A percentile compares a stretch with the other conserved stretches of the same genome.
Conservation (phyloP, 2,329 filamentous ascomycete genomes). For the Neofusicoccum parvum region DNA sequence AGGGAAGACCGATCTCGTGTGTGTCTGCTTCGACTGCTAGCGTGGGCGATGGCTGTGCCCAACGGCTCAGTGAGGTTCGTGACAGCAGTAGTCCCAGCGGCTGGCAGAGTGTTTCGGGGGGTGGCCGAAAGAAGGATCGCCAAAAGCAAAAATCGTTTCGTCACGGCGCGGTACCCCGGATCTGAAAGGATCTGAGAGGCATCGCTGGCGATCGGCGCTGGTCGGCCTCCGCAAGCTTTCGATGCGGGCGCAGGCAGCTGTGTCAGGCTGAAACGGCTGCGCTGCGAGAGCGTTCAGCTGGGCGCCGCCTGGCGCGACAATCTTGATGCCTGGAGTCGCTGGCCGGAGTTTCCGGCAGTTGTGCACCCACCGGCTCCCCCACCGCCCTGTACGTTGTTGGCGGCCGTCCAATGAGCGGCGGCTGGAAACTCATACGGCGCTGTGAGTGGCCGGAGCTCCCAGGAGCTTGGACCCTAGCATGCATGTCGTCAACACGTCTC, state of each 20-base stretch:
- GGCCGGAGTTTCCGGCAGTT: slow-evolving; percentile 7
- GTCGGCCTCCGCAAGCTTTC: background rate
- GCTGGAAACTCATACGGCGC: slow-evolving; percentile 6
- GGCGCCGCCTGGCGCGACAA: too few species aligned
- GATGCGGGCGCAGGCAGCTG: background rate
- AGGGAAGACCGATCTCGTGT: too few species aligned
- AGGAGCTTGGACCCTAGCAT: background rate
- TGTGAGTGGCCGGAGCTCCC: slow-evolving; percentile 6
- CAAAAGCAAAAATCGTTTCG: slow-evolving; percentile 3
- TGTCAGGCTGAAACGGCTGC: background rate
- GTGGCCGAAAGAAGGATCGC: background rate
- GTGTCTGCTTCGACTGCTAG: too few species aligned
- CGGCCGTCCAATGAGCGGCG: slow-evolving; percentile 6
- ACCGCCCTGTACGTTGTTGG: background rate
- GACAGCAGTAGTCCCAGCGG: background rate
- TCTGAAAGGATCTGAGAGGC: background rate
- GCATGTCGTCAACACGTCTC: slow-evolving; percentile 18
- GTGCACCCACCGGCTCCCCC: background rate
- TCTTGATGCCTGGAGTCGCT: background rate
- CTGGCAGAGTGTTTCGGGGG: background rate
- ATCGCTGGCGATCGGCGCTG: background rate
- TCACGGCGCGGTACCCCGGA: background rate
- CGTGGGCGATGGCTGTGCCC: too few species aligned
- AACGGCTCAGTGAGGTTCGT: too few species aligned
- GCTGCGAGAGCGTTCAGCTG: background rate